These are phyloP conservation scores for Penicillium tannophilum DNA, from an alignment of 495 filamentous ascomycete genomes.

Conservation along the genomic window DNA sequence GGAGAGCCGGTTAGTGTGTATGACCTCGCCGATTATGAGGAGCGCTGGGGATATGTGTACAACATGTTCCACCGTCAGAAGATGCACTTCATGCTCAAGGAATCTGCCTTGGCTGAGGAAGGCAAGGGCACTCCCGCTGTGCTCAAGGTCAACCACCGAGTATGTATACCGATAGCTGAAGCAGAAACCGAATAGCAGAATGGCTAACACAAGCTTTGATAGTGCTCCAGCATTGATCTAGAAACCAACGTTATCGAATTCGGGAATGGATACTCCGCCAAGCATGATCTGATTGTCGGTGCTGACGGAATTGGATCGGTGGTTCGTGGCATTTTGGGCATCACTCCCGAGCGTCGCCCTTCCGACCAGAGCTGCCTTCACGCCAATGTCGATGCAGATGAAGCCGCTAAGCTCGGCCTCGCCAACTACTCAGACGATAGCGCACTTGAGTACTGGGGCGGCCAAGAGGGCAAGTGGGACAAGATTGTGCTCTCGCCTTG, in stretches of 20 bases:
- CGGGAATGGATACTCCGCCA: slow-evolving; percentile 30
- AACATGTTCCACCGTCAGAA: slow-evolving; percentile 60
- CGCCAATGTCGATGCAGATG: slow-evolving; percentile 45
- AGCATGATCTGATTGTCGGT: slow-evolving; percentile 46
- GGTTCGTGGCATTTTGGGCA: slow-evolving; percentile 43
- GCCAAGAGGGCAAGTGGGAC: slow-evolving; percentile 49
- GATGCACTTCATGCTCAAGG: slow-evolving; percentile 58
- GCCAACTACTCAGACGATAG: slow-evolving; percentile 46
- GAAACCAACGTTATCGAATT: slow-evolving; percentile 40
- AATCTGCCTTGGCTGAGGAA: slow-evolving; percentile 44
- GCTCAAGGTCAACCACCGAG: slow-evolving; percentile 47
- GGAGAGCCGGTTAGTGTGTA: slow-evolving; percentile 49
- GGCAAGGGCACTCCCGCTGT: slow-evolving; percentile 46
- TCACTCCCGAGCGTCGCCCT: slow-evolving; percentile 47
- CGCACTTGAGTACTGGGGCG: slow-evolving; percentile 53
- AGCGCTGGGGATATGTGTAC: slow-evolving; percentile 50
- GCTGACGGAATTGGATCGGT: slow-evolving; percentile 50
- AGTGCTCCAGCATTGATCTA: slow-evolving; percentile 42
- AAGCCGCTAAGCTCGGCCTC: slow-evolving; percentile 43
- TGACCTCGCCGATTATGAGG: slow-evolving; percentile 46
- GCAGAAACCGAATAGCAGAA: neutral
- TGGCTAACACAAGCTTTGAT: slow-evolving; percentile 5
- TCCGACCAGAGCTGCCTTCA: slow-evolving; percentile 50
- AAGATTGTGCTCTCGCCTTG: slow-evolving; percentile 55
- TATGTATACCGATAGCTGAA: slow-evolving; percentile 10